A percentile compares a stretch with the other conserved stretches of the same genome.
Evolutionary conservation across 2,329 filamentous ascomycete species (phyloP).

Genomic region (Cercospora zeina): DNA sequence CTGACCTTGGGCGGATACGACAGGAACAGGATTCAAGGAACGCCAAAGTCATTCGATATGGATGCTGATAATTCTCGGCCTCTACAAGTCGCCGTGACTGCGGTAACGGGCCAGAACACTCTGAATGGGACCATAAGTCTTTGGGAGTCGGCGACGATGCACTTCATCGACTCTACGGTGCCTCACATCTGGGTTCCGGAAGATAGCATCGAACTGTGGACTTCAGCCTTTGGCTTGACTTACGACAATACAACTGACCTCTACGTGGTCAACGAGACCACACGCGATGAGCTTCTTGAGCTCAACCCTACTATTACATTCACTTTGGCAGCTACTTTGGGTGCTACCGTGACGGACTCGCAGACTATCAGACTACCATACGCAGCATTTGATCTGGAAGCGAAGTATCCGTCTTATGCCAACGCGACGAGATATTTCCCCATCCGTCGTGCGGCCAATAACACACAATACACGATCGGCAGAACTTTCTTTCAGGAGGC

Average conservation of each 20-base stretch:
- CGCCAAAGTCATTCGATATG: neutral
- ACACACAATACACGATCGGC: constrained; percentile 34
- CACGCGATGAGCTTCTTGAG: constrained; percentile 38
- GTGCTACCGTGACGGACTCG: constrained; percentile 14
- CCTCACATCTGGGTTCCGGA: constrained; percentile 46
- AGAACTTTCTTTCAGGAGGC: constrained; percentile 35
- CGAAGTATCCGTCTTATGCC: constrained; percentile 36
- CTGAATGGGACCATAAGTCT: constrained; percentile 12
- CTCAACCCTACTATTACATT: constrained; percentile 45
- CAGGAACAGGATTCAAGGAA: constrained; percentile 10
- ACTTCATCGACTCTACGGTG: constrained; percentile 44
- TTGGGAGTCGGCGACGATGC: constrained; percentile 2
- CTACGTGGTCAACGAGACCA: constrained; percentile 46
- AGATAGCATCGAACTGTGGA: constrained; percentile 45
- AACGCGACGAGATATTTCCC: constrained; percentile 33
- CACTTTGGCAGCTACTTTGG: constrained; percentile 26
- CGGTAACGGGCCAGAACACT: constrained; percentile 4
- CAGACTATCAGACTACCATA: constrained; percentile 43
- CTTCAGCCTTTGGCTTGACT: constrained; percentile 43
- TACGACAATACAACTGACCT: constrained; percentile 43
- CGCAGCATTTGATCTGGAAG: constrained; percentile 43
- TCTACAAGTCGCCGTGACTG: constrained; percentile 32
- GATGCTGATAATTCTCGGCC: constrained; percentile 31
- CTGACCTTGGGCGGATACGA: constrained; percentile 43
- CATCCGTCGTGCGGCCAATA: constrained; percentile 29